A percentile compares a stretch with the other conserved stretches of the same genome.
Evolutionary conservation across 768 basidiomycete species (phyloP).

Genomic region (Cyclocybe aegerita): DNA sequence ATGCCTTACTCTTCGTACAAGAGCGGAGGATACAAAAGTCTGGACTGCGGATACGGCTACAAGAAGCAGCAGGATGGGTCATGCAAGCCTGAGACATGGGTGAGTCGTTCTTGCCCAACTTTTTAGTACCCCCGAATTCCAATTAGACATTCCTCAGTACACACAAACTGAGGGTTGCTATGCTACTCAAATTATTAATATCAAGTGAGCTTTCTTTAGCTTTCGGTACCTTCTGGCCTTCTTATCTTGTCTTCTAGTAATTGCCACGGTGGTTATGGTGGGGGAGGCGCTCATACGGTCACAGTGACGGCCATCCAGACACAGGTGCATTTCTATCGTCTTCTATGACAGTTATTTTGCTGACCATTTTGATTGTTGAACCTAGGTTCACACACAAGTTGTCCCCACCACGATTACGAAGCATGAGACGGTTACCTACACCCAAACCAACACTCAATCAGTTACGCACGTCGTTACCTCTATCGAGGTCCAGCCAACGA

Average conservation of each 20-base stretch:
- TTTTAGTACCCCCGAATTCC: not conserved
- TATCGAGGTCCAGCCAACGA: constrained; percentile 58
- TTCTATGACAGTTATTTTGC: not conserved
- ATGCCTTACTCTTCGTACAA: constrained; percentile 65
- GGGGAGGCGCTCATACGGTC: constrained; percentile 17
- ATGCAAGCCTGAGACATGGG: constrained; percentile 60
- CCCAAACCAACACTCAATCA: constrained; percentile 41
- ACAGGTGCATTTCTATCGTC: constrained; percentile 2
- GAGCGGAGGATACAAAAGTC: constrained; percentile 61
- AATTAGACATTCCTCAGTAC: constrained; percentile 27
- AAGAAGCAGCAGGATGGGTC: constrained; percentile 52
- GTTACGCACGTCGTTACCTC: constrained; percentile 49
- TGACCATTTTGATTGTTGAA: not conserved
- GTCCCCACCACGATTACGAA: constrained; percentile 46
- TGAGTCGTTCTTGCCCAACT: constrained; percentile 25
- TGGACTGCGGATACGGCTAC: constrained; percentile 74
- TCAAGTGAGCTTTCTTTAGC: constrained; percentile 16
- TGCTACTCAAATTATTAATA: constrained; percentile 61
- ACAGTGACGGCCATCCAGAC: constrained; percentile 15
- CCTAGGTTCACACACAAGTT: constrained; percentile 27
- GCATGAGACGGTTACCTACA: constrained; percentile 38
- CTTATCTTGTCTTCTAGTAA: constrained; percentile 13
- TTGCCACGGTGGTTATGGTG: constrained; percentile 7
- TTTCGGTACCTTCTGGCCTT: not conserved
- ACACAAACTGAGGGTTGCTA: constrained; percentile 53